Evolutionary conservation across 2,329 filamentous ascomycete genomes (phyloP), one percentile per base, ranked within the genome.

Genomic region (Colletotrichum liriopes): DNA sequence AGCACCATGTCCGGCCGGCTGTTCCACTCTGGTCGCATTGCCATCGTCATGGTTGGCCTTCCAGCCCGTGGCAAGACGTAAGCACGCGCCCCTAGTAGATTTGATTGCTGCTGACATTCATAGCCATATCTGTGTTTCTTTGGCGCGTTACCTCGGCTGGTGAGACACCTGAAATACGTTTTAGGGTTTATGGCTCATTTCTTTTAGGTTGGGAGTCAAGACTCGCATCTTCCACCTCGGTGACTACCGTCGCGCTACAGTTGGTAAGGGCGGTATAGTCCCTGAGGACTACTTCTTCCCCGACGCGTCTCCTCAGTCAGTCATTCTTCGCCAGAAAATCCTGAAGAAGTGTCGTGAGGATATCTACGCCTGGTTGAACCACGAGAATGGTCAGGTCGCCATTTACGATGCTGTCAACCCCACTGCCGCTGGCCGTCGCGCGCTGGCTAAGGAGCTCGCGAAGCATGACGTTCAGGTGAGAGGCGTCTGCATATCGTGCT

Each of bases 371-470:
- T 99, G 98, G 87, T 86, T 99, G 55, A 97, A 98, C 78, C 93
- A 98, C 76, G 96, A 98, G 79, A 98, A 98, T 77, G 96, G 96
- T 16, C 96, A 99, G 80, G 96, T 99, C 67, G 96, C 96, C 67
- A 98, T 99, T 72, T 99, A 98, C 81, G 96, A 99, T 82, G 96
- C 97, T 37, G 97, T 99, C 23, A 99, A 99, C 78, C 95, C 96
- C 5, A 92, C 96, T 26, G 92, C 94, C 26, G 91, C 89, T 70
- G 95, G 95, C 20, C 91, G 96, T 58, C 90, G 93, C 67, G 93
- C 94, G 14, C 86, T 99, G 23, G 95, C 95, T 6, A 98, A 97
- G 82, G 96, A 99, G 79, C 98, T 99, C 80, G 93, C 94, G n/a
- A 98, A 98, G 84, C 94, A 98, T 80, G 94, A 98, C 79, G 95